phyloP scores from a whole-genome alignment of 2,329 filamentous ascomycete species.

The Diplodia intermedia region DNA sequence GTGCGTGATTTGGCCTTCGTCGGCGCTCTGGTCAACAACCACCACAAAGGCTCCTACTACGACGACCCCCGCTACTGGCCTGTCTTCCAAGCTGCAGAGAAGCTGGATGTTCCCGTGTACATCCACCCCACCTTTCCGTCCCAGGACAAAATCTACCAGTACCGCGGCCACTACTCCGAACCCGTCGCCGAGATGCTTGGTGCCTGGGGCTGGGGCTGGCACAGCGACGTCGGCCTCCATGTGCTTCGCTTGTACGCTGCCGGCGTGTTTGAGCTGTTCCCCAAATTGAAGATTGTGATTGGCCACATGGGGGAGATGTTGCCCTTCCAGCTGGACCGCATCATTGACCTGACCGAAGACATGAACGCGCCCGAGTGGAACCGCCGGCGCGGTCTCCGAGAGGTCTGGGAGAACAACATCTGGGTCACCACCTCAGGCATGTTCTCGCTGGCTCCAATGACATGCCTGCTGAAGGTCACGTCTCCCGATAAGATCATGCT shows the following conservation, averaged over 20 bases:
- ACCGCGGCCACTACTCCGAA: slow-evolving; percentile 43
- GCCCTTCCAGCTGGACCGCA: slow-evolving; percentile 52
- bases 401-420: slow-evolving; percentile 53
- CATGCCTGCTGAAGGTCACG: slow-evolving; percentile 52
- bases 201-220: slow-evolving; percentile 60
- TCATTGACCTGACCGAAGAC: slow-evolving; percentile 54
- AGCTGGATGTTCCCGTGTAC: slow-evolving; percentile 46
- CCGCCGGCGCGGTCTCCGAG: slow-evolving; percentile 40
- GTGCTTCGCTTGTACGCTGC: slow-evolving; percentile 53
- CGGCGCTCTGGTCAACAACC: slow-evolving; percentile 61
- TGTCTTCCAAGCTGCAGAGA: slow-evolving; percentile 43
- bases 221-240: slow-evolving; percentile 56
- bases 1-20: slow-evolving; percentile 61
- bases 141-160: slow-evolving; percentile 35
- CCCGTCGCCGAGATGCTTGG: slow-evolving; percentile 43
- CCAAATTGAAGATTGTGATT: slow-evolving; percentile 52
- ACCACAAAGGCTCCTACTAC: slow-evolving; percentile 44
- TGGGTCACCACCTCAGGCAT: slow-evolving; percentile 54
- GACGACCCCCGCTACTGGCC: slow-evolving; percentile 43
- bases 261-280: slow-evolving; percentile 54
- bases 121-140: slow-evolving; percentile 46
- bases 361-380: slow-evolving; percentile 46
- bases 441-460: slow-evolving; percentile 56
- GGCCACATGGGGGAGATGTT: slow-evolving; percentile 56
- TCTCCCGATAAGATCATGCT: slow-evolving; percentile 52